Evolutionary conservation across 2,329 filamentous ascomycete genomes (phyloP).

Genomic region (Pseudonectria buxi): DNA sequence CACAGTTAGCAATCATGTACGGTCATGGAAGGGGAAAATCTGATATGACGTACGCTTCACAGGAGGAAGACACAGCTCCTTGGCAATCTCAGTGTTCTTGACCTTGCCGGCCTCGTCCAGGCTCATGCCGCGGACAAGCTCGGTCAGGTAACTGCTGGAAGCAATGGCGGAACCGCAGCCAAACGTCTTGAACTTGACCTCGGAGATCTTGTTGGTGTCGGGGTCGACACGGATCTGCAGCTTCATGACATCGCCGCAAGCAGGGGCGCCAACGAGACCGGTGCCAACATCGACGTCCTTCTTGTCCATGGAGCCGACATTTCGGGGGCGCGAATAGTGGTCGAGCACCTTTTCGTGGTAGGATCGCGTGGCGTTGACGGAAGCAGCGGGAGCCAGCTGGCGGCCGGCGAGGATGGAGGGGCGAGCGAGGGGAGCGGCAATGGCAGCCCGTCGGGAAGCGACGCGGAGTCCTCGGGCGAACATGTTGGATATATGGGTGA

Average conservation of each 20-base stretch:
- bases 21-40: background rate
- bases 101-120: constrained; percentile 88
- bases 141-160: constrained; percentile 87
- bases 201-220: constrained; percentile 77
- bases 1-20: constrained; percentile 18
- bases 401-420: constrained; percentile 33
- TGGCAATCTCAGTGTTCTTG: constrained; percentile 96
- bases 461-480: constrained; percentile 40
- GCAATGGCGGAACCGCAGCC: constrained; percentile 93
- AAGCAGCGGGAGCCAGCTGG: constrained; percentile 34
- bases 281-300: constrained; percentile 78
- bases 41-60: constrained; percentile 64
- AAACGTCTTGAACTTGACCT: constrained; percentile 98
- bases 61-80: constrained; percentile 84
- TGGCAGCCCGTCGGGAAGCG: constrained; percentile 36
- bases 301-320: constrained; percentile 58
- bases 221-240: constrained; percentile 75
- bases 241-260: constrained; percentile 90
- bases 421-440: constrained; percentile 33
- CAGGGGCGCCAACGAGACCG: constrained; percentile 81
- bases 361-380: constrained; percentile 36
- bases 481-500: constrained; percentile 28
- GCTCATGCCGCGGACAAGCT: constrained; percentile 90
- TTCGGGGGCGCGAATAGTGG: constrained; percentile 48
- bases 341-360: constrained; percentile 49